phyloP scores from a whole-genome alignment of 495 filamentous ascomycete species.

The Trypethelium eluteriae region DNA sequence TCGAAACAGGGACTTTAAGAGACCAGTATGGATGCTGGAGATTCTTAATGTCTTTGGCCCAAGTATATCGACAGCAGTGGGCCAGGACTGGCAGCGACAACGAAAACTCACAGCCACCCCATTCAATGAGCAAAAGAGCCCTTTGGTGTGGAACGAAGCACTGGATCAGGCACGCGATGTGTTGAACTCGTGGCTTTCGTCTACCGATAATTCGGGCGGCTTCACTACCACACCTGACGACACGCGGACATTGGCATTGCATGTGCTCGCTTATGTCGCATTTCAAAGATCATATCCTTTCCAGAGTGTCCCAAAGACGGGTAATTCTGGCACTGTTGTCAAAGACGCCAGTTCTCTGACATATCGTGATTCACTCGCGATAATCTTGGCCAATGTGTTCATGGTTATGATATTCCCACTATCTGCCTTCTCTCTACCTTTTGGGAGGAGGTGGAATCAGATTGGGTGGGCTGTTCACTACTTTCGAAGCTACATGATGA shows the following conservation, averaged over 20 bases:
- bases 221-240: conserved; percentile 25
- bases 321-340: conserved; percentile 15
- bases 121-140: conserved; percentile 42
- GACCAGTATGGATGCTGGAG: conserved; percentile 24
- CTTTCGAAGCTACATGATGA: conserved; percentile 30
- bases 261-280: conserved; percentile 34
- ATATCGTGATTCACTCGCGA: conserved; percentile 31
- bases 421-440: conserved; percentile 25
- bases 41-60: conserved; percentile 36
- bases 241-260: conserved; percentile 31
- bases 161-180: conserved; percentile 36
- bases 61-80: conserved; percentile 33
- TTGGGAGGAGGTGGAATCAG: conserved; percentile 21
- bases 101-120: conserved; percentile 35
- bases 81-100: conserved; percentile 40
- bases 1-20: conserved; percentile 16
- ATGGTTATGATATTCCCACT: conserved; percentile 32
- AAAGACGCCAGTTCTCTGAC: conserved; percentile 19
- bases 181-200: conserved; percentile 33
- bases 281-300: conserved; percentile 36
- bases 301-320: conserved; percentile 16
- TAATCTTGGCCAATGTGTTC: conserved; percentile 33
- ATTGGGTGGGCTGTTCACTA: conserved; percentile 28
- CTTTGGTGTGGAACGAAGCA: conserved; percentile 39
- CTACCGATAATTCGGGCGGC: conserved; percentile 10